Evolutionary conservation across 225 moss, liverwort and hornwort genomes (phyloP).

Genomic region (Takakia lepidozioides): DNA sequence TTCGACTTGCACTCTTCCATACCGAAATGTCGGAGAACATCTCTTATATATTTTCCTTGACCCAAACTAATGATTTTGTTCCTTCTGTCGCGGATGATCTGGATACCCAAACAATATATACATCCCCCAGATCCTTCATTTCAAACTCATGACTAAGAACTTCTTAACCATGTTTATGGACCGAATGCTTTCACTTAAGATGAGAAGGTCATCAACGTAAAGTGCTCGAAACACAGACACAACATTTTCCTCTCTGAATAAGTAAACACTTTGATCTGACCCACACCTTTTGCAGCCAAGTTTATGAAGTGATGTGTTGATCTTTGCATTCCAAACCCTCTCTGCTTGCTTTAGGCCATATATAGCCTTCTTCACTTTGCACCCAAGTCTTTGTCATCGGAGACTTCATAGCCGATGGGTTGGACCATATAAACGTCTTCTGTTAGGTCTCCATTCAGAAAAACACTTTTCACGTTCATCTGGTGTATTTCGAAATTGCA

Average conservation of each 20-base stretch:
- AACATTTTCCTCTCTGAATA: background rate
- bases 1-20: background rate
- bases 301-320: background rate
- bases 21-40: background rate
- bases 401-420: background rate
- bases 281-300: background rate
- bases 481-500: background rate
- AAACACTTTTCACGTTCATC: constrained; percentile 1
- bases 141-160: too few species aligned
- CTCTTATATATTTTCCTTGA: constrained; percentile 6
- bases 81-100: background rate
- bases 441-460: constrained; percentile 1
- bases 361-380: background rate
- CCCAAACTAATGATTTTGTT: constrained; percentile 1
- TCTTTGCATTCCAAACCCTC: constrained; percentile 2
- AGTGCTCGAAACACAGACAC: too few species aligned
- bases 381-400: background rate
- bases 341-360: constrained; percentile 7
- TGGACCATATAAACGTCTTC: constrained; percentile 9
- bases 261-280: constrained; percentile 3
- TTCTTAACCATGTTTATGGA: too few species aligned
- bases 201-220: too few species aligned
- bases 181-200: too few species aligned
- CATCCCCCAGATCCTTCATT: background rate
- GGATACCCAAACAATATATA: background rate